Base-by-base conservation (phyloP, 2,329 filamentous ascomycete species). In the Penicillium sp. region DNA sequence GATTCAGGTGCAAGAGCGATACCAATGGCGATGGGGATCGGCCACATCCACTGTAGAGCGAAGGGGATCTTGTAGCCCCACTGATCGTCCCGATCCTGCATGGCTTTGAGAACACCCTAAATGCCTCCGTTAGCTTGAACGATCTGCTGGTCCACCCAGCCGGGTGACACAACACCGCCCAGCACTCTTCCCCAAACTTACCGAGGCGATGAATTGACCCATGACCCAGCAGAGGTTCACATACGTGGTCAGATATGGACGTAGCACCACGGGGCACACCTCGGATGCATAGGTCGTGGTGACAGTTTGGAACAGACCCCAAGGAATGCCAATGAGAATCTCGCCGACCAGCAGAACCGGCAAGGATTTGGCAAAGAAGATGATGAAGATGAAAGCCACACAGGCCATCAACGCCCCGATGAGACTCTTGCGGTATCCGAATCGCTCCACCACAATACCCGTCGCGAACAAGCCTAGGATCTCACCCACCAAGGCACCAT, bases 401-500 rank as follows among this genome's bases (percentile, higher is more conserved):
- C 63, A 82, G 65, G 55, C 76, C 39, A 72, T 59, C 44, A 86
- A 71, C 39, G 79, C 81, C 33, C 60, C 70, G 48, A 85, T 79
- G 53, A 86, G 76, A 26, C 82, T 85, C 62, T 79, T 81, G 25
- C 81, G 75, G 62, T 84, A 84, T 9, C 81, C 81, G 57, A 82
- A 82, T 13, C 78, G 75, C 27, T 50, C 83, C n/a, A 81, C 81
- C 42, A 83, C 66, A 66, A 75, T 80, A 39, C 83, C 83, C 59
- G 83, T 84, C 64, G 85, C 72, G 54, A 83, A 67, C 46, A 86
- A 73, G 28, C 83, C 83, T 45, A 86, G 76, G 45, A 86, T 79
- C 64, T 84, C 81, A 46, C 83, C 83, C 26, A 77, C 73, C 45
- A 77, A 73, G 46, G 77, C 77, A 38, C 78, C 79, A 51, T 81